Conservation (phyloP, 2,329 filamentous ascomycete species). For the Ophiocordyceps camponoti-floridani region DNA sequence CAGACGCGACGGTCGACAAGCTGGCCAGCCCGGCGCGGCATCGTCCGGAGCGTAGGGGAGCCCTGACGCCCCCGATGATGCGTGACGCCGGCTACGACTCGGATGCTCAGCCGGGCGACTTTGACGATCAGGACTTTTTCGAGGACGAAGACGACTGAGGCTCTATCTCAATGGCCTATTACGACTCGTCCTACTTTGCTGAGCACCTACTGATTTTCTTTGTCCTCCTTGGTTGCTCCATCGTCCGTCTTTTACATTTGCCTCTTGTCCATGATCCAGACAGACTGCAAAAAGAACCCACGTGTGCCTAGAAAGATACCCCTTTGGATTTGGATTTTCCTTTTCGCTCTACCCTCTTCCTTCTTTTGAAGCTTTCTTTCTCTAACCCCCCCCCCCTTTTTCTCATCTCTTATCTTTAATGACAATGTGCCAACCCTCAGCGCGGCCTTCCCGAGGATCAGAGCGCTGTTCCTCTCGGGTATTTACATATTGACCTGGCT, state of each 20-base stretch:
- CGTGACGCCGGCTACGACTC: constrained; percentile 37
- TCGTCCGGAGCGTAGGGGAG: constrained; percentile 16
- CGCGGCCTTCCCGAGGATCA: no score
- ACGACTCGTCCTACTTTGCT: no score
- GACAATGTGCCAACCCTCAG: no score
- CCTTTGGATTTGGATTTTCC: constrained; percentile 12
- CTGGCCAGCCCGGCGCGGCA: constrained; percentile 25
- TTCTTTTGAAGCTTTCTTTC: background rate
- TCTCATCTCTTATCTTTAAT: background rate
- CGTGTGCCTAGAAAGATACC: constrained; percentile 19
- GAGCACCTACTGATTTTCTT: background rate
- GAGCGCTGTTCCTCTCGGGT: no score
- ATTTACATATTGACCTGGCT: no score
- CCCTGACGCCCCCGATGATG: constrained; percentile 46
- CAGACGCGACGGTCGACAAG: constrained; percentile 19
- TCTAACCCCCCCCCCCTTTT: background rate
- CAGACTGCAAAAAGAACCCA: constrained; percentile 10
- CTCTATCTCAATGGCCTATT: background rate
- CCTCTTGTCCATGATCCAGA: background rate
- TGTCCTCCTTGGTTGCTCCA: background rate
- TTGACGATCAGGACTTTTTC: constrained; percentile 42
- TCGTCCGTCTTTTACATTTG: background rate
- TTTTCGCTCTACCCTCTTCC: background rate
- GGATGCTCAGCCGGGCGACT: constrained; percentile 40
- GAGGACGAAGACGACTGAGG: constrained; percentile 20